Conservation (phyloP, 495 filamentous ascomycete genomes). For the Penicillium diatomitis region DNA sequence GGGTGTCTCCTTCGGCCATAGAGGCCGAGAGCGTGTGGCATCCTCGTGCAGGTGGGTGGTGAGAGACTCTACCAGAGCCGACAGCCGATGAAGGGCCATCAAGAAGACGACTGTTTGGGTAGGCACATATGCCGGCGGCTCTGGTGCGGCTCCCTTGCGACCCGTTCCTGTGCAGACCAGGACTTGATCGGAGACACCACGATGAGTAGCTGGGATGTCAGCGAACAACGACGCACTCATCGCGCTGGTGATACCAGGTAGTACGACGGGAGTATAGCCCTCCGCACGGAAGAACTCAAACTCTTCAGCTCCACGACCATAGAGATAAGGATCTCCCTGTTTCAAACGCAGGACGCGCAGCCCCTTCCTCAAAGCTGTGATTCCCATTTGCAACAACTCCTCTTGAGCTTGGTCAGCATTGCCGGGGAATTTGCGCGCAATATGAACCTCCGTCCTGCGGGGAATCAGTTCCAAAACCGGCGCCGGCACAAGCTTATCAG, state of each 20-base stretch:
- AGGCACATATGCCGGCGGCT: conserved; percentile 66
- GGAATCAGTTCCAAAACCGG: conserved; percentile 83
- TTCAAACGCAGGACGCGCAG: conserved; percentile 80
- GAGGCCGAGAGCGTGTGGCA: conserved; percentile 11
- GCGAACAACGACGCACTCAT: conserved; percentile 84
- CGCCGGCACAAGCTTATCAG: conserved; percentile 91
- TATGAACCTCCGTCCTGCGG: conserved; percentile 78
- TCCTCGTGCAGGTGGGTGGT: conserved; percentile 28
- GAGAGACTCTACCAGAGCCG: conserved; percentile 56
- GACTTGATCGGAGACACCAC: conserved; percentile 84
- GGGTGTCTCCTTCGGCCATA: conserved; percentile 54
- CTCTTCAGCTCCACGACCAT: conserved; percentile 90
- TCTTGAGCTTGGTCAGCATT: conserved; percentile 91
- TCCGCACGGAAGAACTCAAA: conserved; percentile 70
- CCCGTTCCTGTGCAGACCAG: conserved; percentile 93
- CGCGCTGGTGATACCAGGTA: conserved; percentile 86
- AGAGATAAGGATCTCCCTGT: conserved; percentile 94
- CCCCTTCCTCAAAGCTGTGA: conserved; percentile 61
- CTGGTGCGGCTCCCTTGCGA: conserved; percentile 74
- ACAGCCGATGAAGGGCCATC: conserved; percentile 87
- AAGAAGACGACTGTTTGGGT: conserved; percentile 86
- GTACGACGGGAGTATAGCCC: conserved; percentile 61
- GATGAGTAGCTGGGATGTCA: conserved; percentile 76
- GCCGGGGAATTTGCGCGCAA: conserved; percentile 94
- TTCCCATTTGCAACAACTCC: conserved; percentile 74